phyloP scores from a whole-genome alignment of 208 protist genomes.

The Acanthamoeba healyi region DNA sequence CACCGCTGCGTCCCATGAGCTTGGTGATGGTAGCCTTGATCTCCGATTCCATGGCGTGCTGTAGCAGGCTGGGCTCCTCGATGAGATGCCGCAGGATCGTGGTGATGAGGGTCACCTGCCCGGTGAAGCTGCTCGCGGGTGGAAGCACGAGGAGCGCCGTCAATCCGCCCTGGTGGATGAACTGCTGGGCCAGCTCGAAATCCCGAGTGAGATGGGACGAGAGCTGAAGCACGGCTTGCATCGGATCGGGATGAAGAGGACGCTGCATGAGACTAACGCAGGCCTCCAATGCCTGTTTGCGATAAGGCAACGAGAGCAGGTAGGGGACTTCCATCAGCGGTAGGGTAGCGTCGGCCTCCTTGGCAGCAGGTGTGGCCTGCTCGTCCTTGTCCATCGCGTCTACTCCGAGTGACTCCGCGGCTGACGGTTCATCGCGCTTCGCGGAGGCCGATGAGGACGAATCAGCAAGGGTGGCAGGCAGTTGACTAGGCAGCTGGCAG shows the following conservation, averaged over 20 bases:
- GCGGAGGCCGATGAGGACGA: not conserved
- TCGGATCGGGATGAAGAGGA: conserved; percentile 19
- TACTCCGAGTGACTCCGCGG: not conserved
- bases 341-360: not conserved
- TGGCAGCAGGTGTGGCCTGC: not conserved
- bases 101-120: conserved; percentile 9
- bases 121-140: not conserved
- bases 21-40: conserved; percentile 68
- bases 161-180: conserved; percentile 50
- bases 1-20: conserved; percentile 68
- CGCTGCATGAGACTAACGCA: conserved; percentile 48
- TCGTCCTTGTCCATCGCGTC: conserved; percentile 15
- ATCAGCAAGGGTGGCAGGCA: not conserved
- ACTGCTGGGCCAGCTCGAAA: conserved; percentile 60
- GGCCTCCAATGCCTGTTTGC: not conserved
- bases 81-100: conserved; percentile 62
- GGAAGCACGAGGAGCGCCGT: conserved; percentile 1
- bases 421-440: not conserved
- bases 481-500: conserved; percentile 57
- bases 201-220: conserved; percentile 40
- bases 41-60: conserved; percentile 66
- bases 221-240: conserved; percentile 57
- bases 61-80: conserved; percentile 66
- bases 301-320: not conserved
- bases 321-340: conserved; percentile 34